Base-by-base conservation (phyloP, 2,329 filamentous ascomycete genomes). In the Aspergillus sp. region DNA sequence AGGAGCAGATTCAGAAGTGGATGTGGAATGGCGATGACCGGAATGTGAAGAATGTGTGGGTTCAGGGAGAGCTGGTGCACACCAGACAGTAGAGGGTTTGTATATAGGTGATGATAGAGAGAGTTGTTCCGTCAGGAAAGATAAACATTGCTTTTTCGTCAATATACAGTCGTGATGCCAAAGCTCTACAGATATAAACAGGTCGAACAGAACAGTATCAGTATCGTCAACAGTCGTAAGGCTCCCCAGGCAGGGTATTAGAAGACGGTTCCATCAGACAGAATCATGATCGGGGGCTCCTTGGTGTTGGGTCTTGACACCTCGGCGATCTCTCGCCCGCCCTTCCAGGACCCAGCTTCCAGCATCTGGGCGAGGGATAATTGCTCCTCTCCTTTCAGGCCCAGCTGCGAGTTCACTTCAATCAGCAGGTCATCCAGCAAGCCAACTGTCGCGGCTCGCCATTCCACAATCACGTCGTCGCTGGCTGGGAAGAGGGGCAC, bases 341-440 rank as follows among this genome's bases (percentile, higher is more conserved):
- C 89, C 88, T 96, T 96, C 89, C 91, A 98, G 54, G 85, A 93
- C 32, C 91, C 91, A 10, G 89, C 91, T 61, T 96, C 91, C 12
- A 98, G 70, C 66, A 98, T 77, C 58, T 98, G 91, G 4, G 88
- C 78, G 45, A 96, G 62, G 25, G 69, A 83, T 55, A 98, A 63
- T 46, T 71, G 69, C 44, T 89, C 77, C 24, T 75, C 66, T 3
- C 82, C 85, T 5, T 68, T 71, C 25, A 95, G 62, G 35, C 74
- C 76, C 29, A 95, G 60, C 29, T 74, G 63, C 25, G 67, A 60
- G 55, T 84, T 85, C 45, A 86, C 80, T 37, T 83, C 78, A 2
- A 67, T 67, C 12, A 82, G 66, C 8, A 88, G 66, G 45, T 80
- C 72, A 54, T 86, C 82, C 32, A 88, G 57, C 47, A 86, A 80